Evolutionary conservation across 1,284 basidiomycete genomes (phyloP).

Genomic region (Fomes fomentarius): DNA sequence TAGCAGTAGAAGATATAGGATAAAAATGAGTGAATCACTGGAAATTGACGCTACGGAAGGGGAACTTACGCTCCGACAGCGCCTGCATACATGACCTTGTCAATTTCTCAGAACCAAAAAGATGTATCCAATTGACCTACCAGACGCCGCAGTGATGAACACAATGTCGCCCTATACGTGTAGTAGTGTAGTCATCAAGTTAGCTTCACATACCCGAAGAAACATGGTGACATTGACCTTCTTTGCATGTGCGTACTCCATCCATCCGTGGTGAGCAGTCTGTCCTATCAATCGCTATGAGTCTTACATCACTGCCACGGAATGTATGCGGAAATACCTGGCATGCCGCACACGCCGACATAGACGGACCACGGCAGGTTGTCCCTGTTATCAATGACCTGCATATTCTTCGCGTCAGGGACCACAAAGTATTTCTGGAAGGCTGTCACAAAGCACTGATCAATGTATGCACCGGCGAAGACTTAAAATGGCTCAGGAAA

Average conservation of each 20-base stretch:
- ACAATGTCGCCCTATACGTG: slow-evolving; percentile 24
- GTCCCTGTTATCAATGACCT: slow-evolving; percentile 30
- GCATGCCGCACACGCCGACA: slow-evolving; percentile 37
- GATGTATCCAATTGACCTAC: neutral
- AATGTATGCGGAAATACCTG: no score
- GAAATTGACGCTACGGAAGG: no score
- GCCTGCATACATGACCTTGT: slow-evolving; percentile 4
- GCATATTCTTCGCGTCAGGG: neutral
- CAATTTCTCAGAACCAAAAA: neutral
- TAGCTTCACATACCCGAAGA: no score
- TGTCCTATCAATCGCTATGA: slow-evolving; percentile 18
- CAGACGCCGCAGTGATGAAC: slow-evolving; percentile 29
- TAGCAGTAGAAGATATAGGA: neutral
- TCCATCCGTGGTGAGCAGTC: slow-evolving; percentile 31
- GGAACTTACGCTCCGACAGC: slow-evolving; percentile 27
- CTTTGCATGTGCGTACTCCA: slow-evolving; percentile 25
- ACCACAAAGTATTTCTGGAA: slow-evolving; percentile 28
- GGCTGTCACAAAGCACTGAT: slow-evolving; percentile 15
- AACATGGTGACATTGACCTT: slow-evolving; percentile 12
- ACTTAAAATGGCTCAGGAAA: neutral
- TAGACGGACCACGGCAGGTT: slow-evolving; percentile 36
- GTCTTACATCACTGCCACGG: no score
- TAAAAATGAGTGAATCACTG: no score
- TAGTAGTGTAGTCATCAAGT: no score
- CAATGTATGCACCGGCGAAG: neutral